Evolutionary conservation across 805 yeast species (phyloP), one percentile per base, ranked within the genome.

Genomic region (Clavispora fructus): DNA sequence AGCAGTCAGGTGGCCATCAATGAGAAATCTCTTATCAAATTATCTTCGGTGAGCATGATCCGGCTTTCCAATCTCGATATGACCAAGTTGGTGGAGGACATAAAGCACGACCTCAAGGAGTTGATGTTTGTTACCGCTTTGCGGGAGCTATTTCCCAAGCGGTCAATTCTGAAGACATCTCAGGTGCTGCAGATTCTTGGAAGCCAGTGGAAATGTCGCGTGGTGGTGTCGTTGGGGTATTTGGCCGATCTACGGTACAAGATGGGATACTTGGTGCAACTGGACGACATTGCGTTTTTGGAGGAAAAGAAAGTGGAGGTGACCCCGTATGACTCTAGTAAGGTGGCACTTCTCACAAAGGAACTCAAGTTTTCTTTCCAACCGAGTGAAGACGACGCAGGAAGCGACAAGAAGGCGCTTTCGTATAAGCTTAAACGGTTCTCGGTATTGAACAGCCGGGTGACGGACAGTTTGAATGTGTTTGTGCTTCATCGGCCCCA

Each of bases 61-160:
- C 54, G 61, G 16, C 55, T 62, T 32, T 59, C 64, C 42, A 58
- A 56, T 37, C 47, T 47, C 41, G 66, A 62, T 43, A 44, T 59
- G 43, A 53, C 50, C 17, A 44, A 50, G 7, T 52, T 62, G 9
- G 46, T 57, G 7, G 45, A 44, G 12, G 62, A 58, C 16, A 46
- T 61, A 28, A 45, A 46, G 17, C 25, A 31, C 8, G 49, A 49
- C 2, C 38, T 58, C 10, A 40, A 45, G 10, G 33, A 46, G n/a
- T 6, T 44, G 10, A 49, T 58, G 23, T 42, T 51, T 9, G 44
- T 43, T 10, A 45, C 41, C 3, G 47, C 48, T 9, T 44, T 56
- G 4, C 26, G 26, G 7, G 47, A 51, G 4, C 28, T 53, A 25
- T 52, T 52, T 13, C 52, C 52, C 13, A 47, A 47, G 13, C 35